Conservation (phyloP, 2,329 filamentous ascomycete genomes). For the Penicillium sp. region DNA sequence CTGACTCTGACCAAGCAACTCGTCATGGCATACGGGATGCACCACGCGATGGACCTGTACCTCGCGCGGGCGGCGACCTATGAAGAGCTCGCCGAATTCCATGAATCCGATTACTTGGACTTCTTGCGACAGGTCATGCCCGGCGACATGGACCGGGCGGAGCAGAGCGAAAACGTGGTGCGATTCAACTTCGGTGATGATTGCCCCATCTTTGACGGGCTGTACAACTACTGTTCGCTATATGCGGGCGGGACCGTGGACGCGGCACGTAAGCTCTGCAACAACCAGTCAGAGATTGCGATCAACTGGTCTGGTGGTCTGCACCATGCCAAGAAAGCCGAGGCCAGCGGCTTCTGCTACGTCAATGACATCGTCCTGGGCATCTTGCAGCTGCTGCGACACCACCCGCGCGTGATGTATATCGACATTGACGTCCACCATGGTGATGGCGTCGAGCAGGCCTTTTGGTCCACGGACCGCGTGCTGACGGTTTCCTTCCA, state of each 20-base stretch:
- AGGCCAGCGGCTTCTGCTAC: slow-evolving; percentile 97
- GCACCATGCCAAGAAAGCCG: slow-evolving; percentile 92
- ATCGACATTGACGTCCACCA: slow-evolving; percentile 95
- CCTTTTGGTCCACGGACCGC: slow-evolving; percentile 85
- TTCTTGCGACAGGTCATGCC: slow-evolving; percentile 77
- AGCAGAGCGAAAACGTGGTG: slow-evolving; percentile 59
- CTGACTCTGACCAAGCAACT: slow-evolving; percentile 93
- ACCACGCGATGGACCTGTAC: slow-evolving; percentile 95
- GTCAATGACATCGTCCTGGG: slow-evolving; percentile 98
- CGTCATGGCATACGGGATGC: slow-evolving; percentile 92
- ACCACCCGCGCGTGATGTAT: slow-evolving; percentile 84
- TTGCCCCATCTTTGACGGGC: slow-evolving; percentile 93
- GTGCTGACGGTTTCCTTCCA: slow-evolving; percentile 96
- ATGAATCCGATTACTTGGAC: slow-evolving; percentile 86
- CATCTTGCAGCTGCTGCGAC: slow-evolving; percentile 82
- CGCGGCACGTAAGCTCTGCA: slow-evolving; percentile 85
- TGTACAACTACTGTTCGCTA: slow-evolving; percentile 93
- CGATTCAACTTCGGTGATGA: slow-evolving; percentile 91
- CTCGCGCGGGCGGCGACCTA: slow-evolving; percentile 80
- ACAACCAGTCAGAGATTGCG: slow-evolving; percentile 88
- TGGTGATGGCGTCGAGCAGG: slow-evolving; percentile 87
- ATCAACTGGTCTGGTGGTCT: slow-evolving; percentile 97
- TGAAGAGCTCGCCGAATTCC: slow-evolving; percentile 85
- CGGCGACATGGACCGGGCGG: slow-evolving; percentile 68
- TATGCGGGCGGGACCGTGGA: slow-evolving; percentile 91